Base-by-base conservation (phyloP, 2,329 filamentous ascomycete genomes). In the Botrytis byssoidea region DNA sequence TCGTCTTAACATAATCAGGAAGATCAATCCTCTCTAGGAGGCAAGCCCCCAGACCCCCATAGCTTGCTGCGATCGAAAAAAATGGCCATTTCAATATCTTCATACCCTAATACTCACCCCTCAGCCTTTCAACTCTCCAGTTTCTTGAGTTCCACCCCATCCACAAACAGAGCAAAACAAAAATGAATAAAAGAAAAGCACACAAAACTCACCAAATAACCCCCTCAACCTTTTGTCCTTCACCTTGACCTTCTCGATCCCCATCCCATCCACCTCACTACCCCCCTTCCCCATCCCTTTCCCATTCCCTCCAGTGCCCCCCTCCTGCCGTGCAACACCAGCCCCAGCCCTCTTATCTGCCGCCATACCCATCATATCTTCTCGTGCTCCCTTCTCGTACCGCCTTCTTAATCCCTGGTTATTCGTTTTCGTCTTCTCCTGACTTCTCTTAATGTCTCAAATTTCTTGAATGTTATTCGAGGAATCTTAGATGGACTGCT, bases 251-350 rank as follows among this genome's bases (percentile, higher is more conserved):
- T 16, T 22, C 7, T 10, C 48, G 2, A 42, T 32, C 2, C 25
- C 48, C 55, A 22, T 55, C 8, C 25, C 25, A n/a, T 67, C 32
- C 5, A n/a, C 48, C 37, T 16, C 14, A 5, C 9, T 16, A 8
- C 22, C 46, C 10, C 20, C 16, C 65, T 25, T 40, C 8, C 46
- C 64, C 14, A 25, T n/a, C 16, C n/a, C 32, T 7, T 32, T 32
- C 14, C 42, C 29, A 12, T 16, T 48, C 20, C 20, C 29, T 35
- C 32, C 48, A n/a, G 12, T 4, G 7, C 35, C 18, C 18, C n/a
- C 12, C 35, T 48, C 25, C 66, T 68, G 66, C 22, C 66, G 66
- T 68, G 66, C 18, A 68, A 68, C 66, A 32, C 48, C 66, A 68
- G 48, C 48, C 48, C 35, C 66, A n/a, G 35, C 2, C 37, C 25